Conservation (phyloP, 495 filamentous ascomycete genomes). For the Lepidopterella palustris region DNA sequence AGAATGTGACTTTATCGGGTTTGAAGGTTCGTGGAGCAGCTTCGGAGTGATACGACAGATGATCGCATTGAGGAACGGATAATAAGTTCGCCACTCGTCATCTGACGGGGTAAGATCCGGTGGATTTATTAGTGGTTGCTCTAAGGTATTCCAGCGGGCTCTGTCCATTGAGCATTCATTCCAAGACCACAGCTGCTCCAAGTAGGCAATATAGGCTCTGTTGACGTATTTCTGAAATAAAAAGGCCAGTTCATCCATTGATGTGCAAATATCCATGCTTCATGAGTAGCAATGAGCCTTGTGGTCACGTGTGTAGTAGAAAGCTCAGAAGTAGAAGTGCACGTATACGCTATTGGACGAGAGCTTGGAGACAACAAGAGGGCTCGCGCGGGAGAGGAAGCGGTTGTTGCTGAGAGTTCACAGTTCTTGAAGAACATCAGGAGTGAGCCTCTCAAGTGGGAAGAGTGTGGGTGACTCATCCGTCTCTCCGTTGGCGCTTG, state of each 20-base stretch:
- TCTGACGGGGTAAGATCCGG: neutral
- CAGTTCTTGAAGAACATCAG: neutral
- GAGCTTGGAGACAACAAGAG: neutral
- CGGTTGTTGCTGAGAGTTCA: neutral
- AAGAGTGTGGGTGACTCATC: neutral
- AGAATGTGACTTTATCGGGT: neutral
- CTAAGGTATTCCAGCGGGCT: neutral
- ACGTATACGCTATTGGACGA: neutral
- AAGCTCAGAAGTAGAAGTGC: neutral
- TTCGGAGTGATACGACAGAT: neutral
- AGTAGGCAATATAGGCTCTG: neutral
- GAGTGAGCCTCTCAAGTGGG: neutral
- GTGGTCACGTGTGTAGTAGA: neutral
- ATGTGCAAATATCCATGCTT: neutral
- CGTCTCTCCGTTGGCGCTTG: neutral
- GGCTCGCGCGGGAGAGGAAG: neutral
- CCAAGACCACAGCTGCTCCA: neutral
- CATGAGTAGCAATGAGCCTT: no score
- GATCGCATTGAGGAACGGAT: neutral
- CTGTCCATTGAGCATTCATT: neutral
- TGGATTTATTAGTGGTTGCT: neutral
- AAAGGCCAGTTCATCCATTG: neutral
- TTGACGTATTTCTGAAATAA: neutral
- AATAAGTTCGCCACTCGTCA: neutral
- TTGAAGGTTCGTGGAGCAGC: neutral